Evolutionary conservation across 2,329 filamentous ascomycete genomes (phyloP), one percentile per base, ranked within the genome.

Genomic region (Cadophora malorum): DNA sequence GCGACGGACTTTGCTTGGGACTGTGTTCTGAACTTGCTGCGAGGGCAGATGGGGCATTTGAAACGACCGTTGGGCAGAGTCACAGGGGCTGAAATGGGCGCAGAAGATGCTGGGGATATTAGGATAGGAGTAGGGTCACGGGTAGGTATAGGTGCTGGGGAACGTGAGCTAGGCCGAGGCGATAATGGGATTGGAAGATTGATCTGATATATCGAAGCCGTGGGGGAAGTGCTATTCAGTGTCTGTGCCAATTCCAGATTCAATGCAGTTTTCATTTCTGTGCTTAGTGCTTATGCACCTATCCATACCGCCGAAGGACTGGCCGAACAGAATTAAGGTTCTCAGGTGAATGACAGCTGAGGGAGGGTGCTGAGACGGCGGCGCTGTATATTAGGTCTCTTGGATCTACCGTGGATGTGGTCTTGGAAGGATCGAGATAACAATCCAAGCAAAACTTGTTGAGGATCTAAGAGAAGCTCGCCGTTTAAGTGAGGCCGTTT

Each of bases 401-500:
- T 16, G 50, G 50, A 12, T 53, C 14, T 53, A 53, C 12, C 10
- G 50, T 53, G 4, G 23, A 23, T 8, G 50, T 28, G 10, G 6
- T 28, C 23, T 28, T 28, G 10, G 21, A 16, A 16, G 50, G 14
- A 23, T 28, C 12, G 8, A 28, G 23, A 16, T 53, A 53, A 53
- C 50, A 53, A 53, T 5, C 3, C 23, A 4, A 4, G 6, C 50
- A 53, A 16, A 53, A 53, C 10, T 25, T 28, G 14, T 53, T 53
- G 3, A 53, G 50, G 23, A 53, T 53, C 28, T 5, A 23, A 28
- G 4, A 28, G 10, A 16, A 19, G 23, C 14, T 53, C 23, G 50
- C 50, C 50, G 50, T 53, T 53, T 9, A 21, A 28, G 50, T 53
- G 50, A 28, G 50, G 50, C 50, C 50, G 50, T 53, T 53, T 9